Percentiles rank a stretch among this genome's conserved stretches.
Conservation (phyloP, 805 yeast species). For the Metschnikowia picachoensis region DNA sequence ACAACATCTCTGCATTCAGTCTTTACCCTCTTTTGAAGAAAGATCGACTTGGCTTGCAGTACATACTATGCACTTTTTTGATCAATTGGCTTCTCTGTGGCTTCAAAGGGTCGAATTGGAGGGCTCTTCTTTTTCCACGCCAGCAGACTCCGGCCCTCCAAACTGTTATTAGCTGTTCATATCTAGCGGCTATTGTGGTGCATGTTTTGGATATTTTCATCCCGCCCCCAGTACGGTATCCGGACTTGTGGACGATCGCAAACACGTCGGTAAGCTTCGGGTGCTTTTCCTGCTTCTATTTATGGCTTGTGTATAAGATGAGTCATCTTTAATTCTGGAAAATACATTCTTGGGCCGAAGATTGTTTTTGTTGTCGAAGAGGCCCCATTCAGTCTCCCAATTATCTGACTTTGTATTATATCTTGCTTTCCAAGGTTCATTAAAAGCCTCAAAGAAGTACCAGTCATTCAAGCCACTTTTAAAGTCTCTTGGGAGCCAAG, state of each 20-base stretch:
- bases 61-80: constrained; percentile 52
- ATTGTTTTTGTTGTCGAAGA: constrained; percentile 31
- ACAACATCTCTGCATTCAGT: constrained; percentile 79
- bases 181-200: constrained; percentile 43
- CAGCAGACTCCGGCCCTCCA: constrained; percentile 25
- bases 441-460: constrained; percentile 68
- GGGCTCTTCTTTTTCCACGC: constrained; percentile 22
- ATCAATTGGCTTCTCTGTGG: constrained; percentile 81
- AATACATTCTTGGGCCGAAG: constrained; percentile 1
- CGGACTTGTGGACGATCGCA: constrained; percentile 82
- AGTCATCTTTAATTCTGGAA: constrained; percentile 14
- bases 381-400: constrained; percentile 76
- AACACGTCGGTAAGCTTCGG: constrained; percentile 73
- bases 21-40: constrained; percentile 81
- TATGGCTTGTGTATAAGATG: constrained; percentile 68
- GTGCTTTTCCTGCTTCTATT: constrained; percentile 69
- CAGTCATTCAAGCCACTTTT: constrained; percentile 37
- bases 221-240: constrained; percentile 57
- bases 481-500: constrained; percentile 49
- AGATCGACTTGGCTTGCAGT: constrained; percentile 74
- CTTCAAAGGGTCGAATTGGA: constrained; percentile 34
- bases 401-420: constrained; percentile 44
- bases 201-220: constrained; percentile 52
- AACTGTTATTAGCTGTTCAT: constrained; percentile 24
- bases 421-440: constrained; percentile 64